Base-by-base conservation (phyloP, 108 stramenopile genomes). In the Tribonema minus region DNA sequence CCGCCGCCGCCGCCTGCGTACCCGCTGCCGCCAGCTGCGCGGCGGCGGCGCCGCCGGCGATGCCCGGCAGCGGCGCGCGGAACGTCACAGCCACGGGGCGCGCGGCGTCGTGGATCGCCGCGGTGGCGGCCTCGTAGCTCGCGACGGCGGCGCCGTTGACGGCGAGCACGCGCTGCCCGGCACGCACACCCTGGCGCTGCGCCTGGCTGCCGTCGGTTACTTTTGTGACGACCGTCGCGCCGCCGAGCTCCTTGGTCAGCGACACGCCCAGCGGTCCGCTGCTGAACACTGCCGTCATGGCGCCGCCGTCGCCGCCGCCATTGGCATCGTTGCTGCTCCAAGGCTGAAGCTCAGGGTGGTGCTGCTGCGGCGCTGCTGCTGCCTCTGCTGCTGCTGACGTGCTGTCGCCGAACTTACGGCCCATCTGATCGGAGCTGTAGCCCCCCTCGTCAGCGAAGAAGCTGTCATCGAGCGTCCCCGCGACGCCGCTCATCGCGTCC, bases 51-150 rank as follows among this genome's bases (percentile, higher is more conserved):
- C n/a, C n/a, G 2, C 67, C 67, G 3, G 39, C 67, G 31, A 26
- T 61, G 61, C 7, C 23, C 23, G 4, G 15, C 61, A 61, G 4
- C 20, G 25, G 61, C 7, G 3, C 27, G 4, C 7, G 61, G 37
- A 72, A 72, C 26, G 71, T 72, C 37, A 72, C 62, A 7, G 71
- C 31, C 35, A 72, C 29, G 32, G 71, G 71, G 0, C 71, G 60
- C 28, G 61, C 38, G 3, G 71, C 61, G 37, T 38, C 71, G 71
- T 15, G n/a, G 61, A 63, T 72, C 28, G 58, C 28, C 37, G 71
- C 71, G 61, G 62, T 72, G 20, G 61, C 58, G 30, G 61, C 61
- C 61, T 72, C 71, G 71, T 72, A 72, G 33, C 61, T 62, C 0
- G 38, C 61, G 30, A 36, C 38, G 60, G 71, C 61, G 46, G 61